Evolutionary conservation across 202 grass and related monocot genomes (phyloP).

Genomic region (Dendrocalamus latiflorus): DNA sequence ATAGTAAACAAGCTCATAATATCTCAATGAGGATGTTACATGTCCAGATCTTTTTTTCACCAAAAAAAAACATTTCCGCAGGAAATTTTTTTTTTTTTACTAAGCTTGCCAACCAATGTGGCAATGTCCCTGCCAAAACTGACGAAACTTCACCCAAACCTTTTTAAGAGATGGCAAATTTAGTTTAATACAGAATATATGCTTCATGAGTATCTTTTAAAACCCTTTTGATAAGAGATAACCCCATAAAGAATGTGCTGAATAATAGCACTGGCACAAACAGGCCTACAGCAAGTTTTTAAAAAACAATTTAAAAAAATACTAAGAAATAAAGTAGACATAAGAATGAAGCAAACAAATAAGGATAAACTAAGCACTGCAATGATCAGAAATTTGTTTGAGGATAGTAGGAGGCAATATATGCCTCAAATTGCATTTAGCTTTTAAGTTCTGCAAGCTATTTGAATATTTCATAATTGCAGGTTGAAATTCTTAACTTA

Average conservation of each 20-base stretch:
- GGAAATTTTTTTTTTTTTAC: background rate
- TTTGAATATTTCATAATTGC: background rate
- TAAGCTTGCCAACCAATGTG: background rate
- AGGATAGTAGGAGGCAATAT: background rate
- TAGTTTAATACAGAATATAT: background rate
- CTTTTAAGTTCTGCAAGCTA: background rate
- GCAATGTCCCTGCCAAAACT: background rate
- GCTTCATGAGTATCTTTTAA: background rate
- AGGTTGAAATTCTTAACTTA: background rate
- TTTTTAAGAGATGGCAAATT: slow-evolving; percentile 1
- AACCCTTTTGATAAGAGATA: background rate
- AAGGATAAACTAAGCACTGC: background rate
- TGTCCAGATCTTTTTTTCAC: background rate
- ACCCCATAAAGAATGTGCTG: background rate
- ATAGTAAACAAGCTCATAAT: slow-evolving; percentile 2
- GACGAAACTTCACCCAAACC: background rate
- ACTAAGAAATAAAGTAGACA: background rate
- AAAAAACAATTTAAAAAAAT: background rate
- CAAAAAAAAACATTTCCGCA: background rate
- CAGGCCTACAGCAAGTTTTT: background rate
- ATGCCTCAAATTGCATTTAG: background rate
- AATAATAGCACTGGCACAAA: background rate
- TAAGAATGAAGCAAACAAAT: background rate
- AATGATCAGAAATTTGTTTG: background rate
- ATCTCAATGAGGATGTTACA: background rate